Evolutionary conservation across 2,329 filamentous ascomycete species (phyloP), one percentile per base, ranked within the genome.

Genomic region (Aspergillus sclerotialis): DNA sequence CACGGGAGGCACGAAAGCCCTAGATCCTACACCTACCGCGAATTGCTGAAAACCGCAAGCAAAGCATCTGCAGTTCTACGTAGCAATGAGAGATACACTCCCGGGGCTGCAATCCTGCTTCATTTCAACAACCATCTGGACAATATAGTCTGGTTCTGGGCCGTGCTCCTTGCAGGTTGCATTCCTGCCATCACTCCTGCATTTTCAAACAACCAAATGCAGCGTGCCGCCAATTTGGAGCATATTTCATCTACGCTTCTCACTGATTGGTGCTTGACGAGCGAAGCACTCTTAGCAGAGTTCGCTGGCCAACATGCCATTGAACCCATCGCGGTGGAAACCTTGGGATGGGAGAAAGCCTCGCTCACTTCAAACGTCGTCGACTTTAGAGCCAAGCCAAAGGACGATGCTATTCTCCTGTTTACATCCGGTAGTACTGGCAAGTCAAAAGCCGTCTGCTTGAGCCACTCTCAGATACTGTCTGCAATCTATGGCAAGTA

Each of bases 341-440:
- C 29, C 10, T 12, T 18, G 8, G 17, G 23, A 10, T 7, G 8
- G 5, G 17, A n/a, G 6, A 8, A 21, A 4, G 29, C 15, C 11
- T 6, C 16, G n/a, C n/a, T n/a, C n/a, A n/a, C n/a, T n/a, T n/a
- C n/a, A n/a, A n/a, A n/a, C n/a, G n/a, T n/a, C n/a, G n/a, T n/a
- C n/a, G n/a, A n/a, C n/a, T n/a, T n/a, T n/a, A n/a, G 23, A 24
- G 3, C 27, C 25, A 11, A 28, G 16, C 15, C 5, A 2, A 23
- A 30, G 10, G 40, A 42, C 43, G 53, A 52, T 2, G 63, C 62
- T 4, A 45, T 60, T 1, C 49, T 73, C 2, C 70, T 75, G 67
- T 53, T 76, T 4, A 76, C 72, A 1, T 75, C 71, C 1, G 72
- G 73, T 3, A 70, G 64, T 42, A 70, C 67, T 12, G 70, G 71